Base-by-base conservation (phyloP, 352 stramenopile genomes). In the Elongisporangium prolatum region DNA sequence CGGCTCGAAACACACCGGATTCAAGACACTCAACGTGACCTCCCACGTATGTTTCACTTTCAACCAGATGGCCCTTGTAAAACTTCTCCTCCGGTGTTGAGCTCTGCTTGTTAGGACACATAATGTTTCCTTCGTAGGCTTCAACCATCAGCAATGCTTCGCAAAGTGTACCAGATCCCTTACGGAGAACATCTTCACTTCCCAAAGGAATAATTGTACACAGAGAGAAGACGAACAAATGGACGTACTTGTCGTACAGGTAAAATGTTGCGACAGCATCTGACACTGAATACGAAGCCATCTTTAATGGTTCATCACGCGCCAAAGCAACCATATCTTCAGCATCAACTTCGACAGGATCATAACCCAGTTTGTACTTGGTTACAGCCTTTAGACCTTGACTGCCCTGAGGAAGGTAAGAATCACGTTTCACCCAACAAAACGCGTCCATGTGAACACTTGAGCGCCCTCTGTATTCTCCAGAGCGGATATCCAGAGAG, bases 261-360 rank as follows among this genome's bases (percentile, higher is more conserved):
- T 99, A 99, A 70, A 99, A 99, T 0, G 98, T 99, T 1, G 97
- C 97, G 11, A 99, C 97, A n/a, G 98, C 98, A 80, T 99, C 97
- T 17, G 97, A 99, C n/a, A 99, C 98, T 17, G 96, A 99, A 77
- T 99, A 99, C 20, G 92, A 97, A 1, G 97, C 97, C 98, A 99
- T 99, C 60, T 98, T 92, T 20, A 94, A 74, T 10, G 98, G 97
- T 49, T 97, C 72, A 67, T 99, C 95, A 47, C 86, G 83, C 4
- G 98, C 98, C 57, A 98, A 89, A 2, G 82, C 74, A 21, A 99
- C 68, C 98, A 99, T 99, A 69, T 99, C 97, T 86, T 99, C 97
- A 0, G 98, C 95, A 65, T 99, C 96, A 6, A 99, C 96, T 64
- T 97, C 85, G 6, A 99, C 96, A 0, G 97, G 97, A 71, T 99